Conservation (phyloP, 768 basidiomycete species). For the Tricholoma hemisulphureum region DNA sequence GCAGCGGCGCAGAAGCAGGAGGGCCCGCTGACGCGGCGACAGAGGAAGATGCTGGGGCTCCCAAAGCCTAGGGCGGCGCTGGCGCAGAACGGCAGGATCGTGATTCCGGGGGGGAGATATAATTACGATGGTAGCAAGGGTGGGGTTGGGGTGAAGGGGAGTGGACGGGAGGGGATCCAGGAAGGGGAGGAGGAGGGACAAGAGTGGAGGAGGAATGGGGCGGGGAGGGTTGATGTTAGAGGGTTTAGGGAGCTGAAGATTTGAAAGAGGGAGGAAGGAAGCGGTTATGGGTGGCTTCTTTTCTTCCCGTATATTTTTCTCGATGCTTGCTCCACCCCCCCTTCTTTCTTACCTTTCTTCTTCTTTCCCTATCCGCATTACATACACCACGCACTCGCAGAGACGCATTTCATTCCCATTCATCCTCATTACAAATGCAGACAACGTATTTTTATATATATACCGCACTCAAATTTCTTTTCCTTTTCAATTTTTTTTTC, state of each 20-base stretch:
- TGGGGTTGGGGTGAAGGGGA: slow-evolving; percentile 27
- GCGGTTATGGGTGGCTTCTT: background rate
- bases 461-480: no score
- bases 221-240: slow-evolving; percentile 70
- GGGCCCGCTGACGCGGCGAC: slow-evolving; percentile 57
- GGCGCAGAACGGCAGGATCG: slow-evolving; percentile 59
- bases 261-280: no score
- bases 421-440: no score
- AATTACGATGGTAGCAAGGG: slow-evolving; percentile 29
- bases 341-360: background rate
- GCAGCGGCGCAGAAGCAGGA: slow-evolving; percentile 16
- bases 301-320: background rate
- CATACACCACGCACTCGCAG: no score
- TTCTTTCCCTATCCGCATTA: no score
- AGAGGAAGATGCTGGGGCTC: slow-evolving; percentile 67
- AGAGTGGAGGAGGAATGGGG: slow-evolving; percentile 69
- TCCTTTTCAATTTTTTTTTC: background rate
- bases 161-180: slow-evolving; percentile 27
- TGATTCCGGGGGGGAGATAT: slow-evolving; percentile 69
- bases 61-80: slow-evolving; percentile 49
- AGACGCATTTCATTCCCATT: no score
- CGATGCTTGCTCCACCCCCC: background rate
- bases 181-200: slow-evolving; percentile 31
- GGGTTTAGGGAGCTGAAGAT: slow-evolving; percentile 80
- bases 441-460: background rate